These are phyloP conservation scores for Gastrolobium bilobum DNA, from an alignment of 306 rosid genomes.

Conservation along the genomic window DNA sequence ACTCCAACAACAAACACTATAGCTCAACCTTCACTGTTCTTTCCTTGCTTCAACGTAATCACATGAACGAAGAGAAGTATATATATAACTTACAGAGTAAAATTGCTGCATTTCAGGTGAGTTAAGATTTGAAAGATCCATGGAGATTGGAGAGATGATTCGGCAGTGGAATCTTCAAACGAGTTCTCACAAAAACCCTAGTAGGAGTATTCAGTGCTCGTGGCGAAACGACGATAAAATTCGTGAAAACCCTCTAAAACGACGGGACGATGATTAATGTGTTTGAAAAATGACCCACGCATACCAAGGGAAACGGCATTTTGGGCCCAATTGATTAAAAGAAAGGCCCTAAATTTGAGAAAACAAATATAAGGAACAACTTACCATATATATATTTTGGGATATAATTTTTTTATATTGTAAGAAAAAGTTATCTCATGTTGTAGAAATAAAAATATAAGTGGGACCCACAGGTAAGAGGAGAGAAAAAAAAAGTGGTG, in stretches of 20 bases:
- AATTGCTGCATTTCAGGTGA: slow-evolving; percentile 63
- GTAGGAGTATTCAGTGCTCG: neutral
- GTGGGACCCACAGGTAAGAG: too few relatives aligned
- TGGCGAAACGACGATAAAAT: neutral
- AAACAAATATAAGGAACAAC: too few relatives aligned
- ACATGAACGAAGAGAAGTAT: neutral
- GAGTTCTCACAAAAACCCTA: slow-evolving; percentile 15
- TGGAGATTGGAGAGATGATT: slow-evolving; percentile 35
- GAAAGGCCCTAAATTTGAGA: too few relatives aligned
- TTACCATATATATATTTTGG: too few relatives aligned
- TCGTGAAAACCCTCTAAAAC: neutral
- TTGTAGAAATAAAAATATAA: too few relatives aligned
- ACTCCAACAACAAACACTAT: slow-evolving; percentile 10
- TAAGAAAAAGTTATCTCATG: too few relatives aligned
- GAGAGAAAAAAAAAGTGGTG: too few relatives aligned
- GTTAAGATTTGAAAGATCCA: slow-evolving; percentile 64
- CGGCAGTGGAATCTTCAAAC: neutral
- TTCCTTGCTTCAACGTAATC: slow-evolving; percentile 3
- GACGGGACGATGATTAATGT: too few relatives aligned
- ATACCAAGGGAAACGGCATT: too few relatives aligned
- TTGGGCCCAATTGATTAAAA: too few relatives aligned
- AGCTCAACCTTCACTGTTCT: neutral
- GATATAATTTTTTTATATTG: too few relatives aligned
- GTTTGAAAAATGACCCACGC: too few relatives aligned
- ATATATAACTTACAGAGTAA: slow-evolving; percentile 57